These are phyloP conservation scores for Halophytophthora batemanensis DNA, from an alignment of 352 stramenopile species.

Conservation along the genomic window DNA sequence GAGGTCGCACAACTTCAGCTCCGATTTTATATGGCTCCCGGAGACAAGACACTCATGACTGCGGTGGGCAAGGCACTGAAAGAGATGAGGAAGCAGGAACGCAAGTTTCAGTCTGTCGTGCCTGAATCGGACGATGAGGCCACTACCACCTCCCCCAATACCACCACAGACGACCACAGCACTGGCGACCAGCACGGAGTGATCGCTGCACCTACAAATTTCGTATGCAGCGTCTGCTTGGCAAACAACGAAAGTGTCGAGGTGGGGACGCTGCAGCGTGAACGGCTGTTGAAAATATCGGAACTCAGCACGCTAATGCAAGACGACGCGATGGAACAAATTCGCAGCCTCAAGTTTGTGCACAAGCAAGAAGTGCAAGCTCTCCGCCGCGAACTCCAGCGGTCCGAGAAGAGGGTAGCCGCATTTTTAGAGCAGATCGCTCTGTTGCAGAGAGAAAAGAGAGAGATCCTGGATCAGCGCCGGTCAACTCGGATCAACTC, in stretches of 20 bases:
- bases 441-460: slow-evolving; percentile 12
- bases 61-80: slow-evolving; percentile 51
- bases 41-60: slow-evolving; percentile 45
- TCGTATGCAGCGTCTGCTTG: not conserved
- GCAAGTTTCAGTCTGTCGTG: not conserved
- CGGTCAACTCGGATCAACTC: not conserved
- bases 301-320: slow-evolving; percentile 23
- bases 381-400: slow-evolving; percentile 14
- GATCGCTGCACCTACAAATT: not conserved
- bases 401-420: slow-evolving; percentile 18
- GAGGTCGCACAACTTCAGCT: slow-evolving; percentile 56
- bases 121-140: not conserved
- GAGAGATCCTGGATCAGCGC: slow-evolving; percentile 9
- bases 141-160: not conserved
- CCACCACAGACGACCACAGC: not conserved
- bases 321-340: slow-evolving; percentile 24
- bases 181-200: too few species aligned
- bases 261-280: slow-evolving; percentile 5
- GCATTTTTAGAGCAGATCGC: slow-evolving; percentile 24
- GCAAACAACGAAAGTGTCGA: too few species aligned
- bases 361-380: slow-evolving; percentile 15
- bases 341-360: slow-evolving; percentile 20
- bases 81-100: slow-evolving; percentile 34
- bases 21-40: slow-evolving; percentile 41
- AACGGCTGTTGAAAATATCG: slow-evolving; percentile 18